A percentile compares a stretch with the other conserved stretches of the same genome.
Evolutionary conservation across 176 grass and related monocot genomes (phyloP).

Genomic region (Carex scoparia): DNA sequence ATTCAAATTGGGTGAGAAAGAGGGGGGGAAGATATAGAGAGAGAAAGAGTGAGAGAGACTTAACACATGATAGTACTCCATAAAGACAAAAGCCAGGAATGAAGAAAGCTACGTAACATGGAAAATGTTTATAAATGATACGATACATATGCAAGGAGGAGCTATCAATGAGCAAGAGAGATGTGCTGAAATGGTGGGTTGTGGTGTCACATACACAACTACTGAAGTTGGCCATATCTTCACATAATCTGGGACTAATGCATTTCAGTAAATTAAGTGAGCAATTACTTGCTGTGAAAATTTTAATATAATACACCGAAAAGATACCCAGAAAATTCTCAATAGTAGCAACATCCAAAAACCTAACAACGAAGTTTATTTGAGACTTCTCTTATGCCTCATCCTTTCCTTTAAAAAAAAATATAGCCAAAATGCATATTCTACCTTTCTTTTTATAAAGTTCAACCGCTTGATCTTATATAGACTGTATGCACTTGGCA

Average conservation of each 20-base stretch:
- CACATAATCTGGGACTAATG: background rate
- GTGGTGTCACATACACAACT: background rate
- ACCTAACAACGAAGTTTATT: background rate
- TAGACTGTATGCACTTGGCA: background rate
- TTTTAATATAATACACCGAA: background rate
- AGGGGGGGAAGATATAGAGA: background rate
- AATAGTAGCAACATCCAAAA: background rate
- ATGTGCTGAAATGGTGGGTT: background rate
- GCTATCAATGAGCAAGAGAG: background rate
- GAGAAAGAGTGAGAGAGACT: background rate
- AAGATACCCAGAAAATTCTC: background rate
- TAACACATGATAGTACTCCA: background rate
- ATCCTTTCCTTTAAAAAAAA: background rate
- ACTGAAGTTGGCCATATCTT: background rate
- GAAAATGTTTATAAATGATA: background rate
- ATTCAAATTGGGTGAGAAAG: background rate
- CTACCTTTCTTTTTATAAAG: no score
- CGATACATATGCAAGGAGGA: background rate
- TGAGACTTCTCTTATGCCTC: background rate
- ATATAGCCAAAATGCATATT: background rate
- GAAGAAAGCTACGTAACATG: background rate
- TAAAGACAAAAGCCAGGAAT: slow-evolving; percentile 11
- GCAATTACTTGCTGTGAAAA: background rate
- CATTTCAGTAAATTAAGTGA: background rate
- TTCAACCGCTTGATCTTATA: background rate